Evolutionary conservation across 805 yeast genomes (phyloP).

Genomic region (Soucietia sequanensis): DNA sequence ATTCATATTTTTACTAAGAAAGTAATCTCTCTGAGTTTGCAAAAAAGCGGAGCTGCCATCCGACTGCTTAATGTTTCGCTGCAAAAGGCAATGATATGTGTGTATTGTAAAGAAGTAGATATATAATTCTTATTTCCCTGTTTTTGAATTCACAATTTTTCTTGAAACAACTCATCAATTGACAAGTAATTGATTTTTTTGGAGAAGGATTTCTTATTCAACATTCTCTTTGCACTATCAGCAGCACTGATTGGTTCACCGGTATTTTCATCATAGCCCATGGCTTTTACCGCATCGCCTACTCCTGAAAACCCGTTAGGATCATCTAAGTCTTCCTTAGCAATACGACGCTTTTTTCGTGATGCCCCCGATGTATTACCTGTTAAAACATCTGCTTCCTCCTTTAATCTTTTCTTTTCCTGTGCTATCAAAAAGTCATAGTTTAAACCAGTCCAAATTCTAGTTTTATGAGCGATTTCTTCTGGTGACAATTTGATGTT

Average conservation of each 20-base stretch:
- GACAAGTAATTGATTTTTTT: constrained; percentile 89
- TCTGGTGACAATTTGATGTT: constrained; percentile 60
- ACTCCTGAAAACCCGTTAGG: constrained; percentile 9
- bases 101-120: too few relatives aligned
- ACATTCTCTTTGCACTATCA: constrained; percentile 74
- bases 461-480: constrained; percentile 71
- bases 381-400: constrained; percentile 81
- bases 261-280: constrained; percentile 41
- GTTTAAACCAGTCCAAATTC: constrained; percentile 87
- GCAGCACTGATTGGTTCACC: constrained; percentile 59
- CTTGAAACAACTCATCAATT: constrained; percentile 51
- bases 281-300: constrained; percentile 25
- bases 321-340: constrained; percentile 10
- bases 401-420: constrained; percentile 77
- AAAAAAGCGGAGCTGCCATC: too few relatives aligned
- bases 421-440: constrained; percentile 83
- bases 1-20: too few relatives aligned
- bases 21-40: too few relatives aligned
- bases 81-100: too few relatives aligned
- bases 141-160: too few relatives aligned
- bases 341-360: constrained; percentile 41
- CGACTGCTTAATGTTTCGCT: too few relatives aligned
- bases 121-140: too few relatives aligned
- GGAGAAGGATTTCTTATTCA: constrained; percentile 73
- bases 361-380: constrained; percentile 57